Percentiles rank a stretch among this genome's conserved stretches.
Conservation (phyloP, 495 filamentous ascomycete species). For the Rhypophila decipiens region DNA sequence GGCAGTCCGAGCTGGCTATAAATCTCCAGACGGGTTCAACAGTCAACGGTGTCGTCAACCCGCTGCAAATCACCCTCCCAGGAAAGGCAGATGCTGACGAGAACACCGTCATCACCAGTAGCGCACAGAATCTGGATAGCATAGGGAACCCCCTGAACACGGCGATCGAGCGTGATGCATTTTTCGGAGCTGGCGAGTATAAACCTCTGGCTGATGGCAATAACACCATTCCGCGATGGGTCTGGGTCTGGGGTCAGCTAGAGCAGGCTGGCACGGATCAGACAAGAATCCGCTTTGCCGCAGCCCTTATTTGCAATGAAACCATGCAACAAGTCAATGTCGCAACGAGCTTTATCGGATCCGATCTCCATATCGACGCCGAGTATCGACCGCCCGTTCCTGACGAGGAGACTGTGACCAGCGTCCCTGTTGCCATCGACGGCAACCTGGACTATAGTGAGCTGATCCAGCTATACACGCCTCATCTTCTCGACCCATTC, state of each 20-base stretch:
- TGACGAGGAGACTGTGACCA: slow-evolving; percentile 7
- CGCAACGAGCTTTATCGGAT: slow-evolving; percentile 9
- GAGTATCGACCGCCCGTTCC: slow-evolving; percentile 6
- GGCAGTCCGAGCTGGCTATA: slow-evolving; percentile 9
- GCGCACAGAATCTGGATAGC: background rate
- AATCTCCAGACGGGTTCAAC: slow-evolving; percentile 8
- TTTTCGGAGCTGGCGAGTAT: slow-evolving; percentile 15
- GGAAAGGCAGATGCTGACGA: slow-evolving; percentile 1
- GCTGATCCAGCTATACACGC: slow-evolving; percentile 9
- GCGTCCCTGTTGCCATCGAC: slow-evolving; percentile 5
- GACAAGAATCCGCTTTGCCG: slow-evolving; percentile 3
- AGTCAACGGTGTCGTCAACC: slow-evolving; percentile 2
- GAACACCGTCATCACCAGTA: slow-evolving; percentile 5
- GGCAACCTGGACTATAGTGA: slow-evolving; percentile 10
- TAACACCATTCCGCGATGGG: slow-evolving; percentile 8
- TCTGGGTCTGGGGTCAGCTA: slow-evolving; percentile 21
- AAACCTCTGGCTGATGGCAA: slow-evolving; percentile 4
- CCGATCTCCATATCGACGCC: slow-evolving; percentile 15
- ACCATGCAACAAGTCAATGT: slow-evolving; percentile 15
- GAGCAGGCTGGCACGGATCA: slow-evolving; percentile 5
- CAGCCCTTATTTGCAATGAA: slow-evolving; percentile 21
- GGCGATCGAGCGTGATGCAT: slow-evolving; percentile 3
- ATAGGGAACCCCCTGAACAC: background rate
- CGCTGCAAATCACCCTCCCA: slow-evolving; percentile 9
- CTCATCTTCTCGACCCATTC: slow-evolving; percentile 18